phyloP scores from a whole-genome alignment of 495 filamentous ascomycete genomes.

The Penicillium bovifimosum region DNA sequence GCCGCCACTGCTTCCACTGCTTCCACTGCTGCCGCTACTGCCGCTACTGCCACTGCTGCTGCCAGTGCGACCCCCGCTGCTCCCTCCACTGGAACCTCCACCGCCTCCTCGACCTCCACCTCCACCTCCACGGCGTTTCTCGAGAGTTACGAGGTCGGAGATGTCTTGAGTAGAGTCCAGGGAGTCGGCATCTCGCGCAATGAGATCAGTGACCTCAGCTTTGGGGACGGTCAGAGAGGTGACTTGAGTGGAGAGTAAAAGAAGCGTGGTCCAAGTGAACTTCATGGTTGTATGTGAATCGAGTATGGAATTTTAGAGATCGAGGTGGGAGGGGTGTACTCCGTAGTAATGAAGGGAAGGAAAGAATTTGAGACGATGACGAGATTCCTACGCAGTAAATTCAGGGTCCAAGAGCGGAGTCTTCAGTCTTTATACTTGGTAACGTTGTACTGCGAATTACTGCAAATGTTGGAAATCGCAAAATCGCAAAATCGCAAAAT shows the following conservation, averaged over 20 bases:
- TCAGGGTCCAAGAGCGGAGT: too few relatives aligned
- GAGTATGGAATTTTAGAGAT: neutral
- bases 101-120: slow-evolving; percentile 22
- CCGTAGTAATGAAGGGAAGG: neutral
- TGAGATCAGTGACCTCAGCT: slow-evolving; percentile 14
- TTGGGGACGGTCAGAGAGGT: slow-evolving; percentile 25
- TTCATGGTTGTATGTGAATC: slow-evolving; percentile 27
- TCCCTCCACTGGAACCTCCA: slow-evolving; percentile 20
- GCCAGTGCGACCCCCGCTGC: slow-evolving; percentile 22
- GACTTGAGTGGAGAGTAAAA: slow-evolving; percentile 29
- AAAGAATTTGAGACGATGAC: neutral
- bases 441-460: too few relatives aligned
- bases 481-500: too few relatives aligned
- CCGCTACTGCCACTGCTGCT: slow-evolving; percentile 21
- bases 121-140: slow-evolving; percentile 44
- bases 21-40: slow-evolving; percentile 19
- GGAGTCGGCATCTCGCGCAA: slow-evolving; percentile 13
- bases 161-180: slow-evolving; percentile 3
- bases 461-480: too few relatives aligned
- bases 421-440: too few relatives aligned
- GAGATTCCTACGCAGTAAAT: neutral
- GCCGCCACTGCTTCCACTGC: slow-evolving; percentile 18
- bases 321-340: too few relatives aligned
- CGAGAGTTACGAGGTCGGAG: slow-evolving; percentile 26
- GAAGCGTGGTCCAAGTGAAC: slow-evolving; percentile 19